These are phyloP conservation scores for Phylloporus sp. DNA, from an alignment of 768 basidiomycete genomes.

Conservation along the genomic window DNA sequence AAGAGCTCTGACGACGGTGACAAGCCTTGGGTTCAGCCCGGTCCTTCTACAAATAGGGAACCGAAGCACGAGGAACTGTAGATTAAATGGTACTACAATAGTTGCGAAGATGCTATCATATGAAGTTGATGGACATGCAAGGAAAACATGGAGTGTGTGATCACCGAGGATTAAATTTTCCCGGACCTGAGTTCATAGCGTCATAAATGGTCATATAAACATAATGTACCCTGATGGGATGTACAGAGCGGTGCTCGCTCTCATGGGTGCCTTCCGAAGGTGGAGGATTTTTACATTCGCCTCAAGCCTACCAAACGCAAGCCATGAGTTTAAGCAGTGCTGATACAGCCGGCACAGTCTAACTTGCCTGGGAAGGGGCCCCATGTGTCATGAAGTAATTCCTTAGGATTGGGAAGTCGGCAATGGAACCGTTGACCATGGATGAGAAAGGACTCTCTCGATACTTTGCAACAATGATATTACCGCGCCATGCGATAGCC, in stretches of 20 bases:
- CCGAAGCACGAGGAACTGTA: slow-evolving; percentile 28
- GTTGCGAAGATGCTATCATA: slow-evolving; percentile 12
- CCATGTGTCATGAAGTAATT: slow-evolving; percentile 72
- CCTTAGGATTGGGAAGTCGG: slow-evolving; percentile 76
- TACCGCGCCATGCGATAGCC: slow-evolving; percentile 70
- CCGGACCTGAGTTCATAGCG: slow-evolving; percentile 10
- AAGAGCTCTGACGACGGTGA: slow-evolving; percentile 24
- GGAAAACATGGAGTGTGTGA: slow-evolving; percentile 21
- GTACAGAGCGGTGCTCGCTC: background rate
- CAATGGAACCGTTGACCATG: slow-evolving; percentile 74
- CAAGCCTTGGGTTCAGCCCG: slow-evolving; percentile 26
- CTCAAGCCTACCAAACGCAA: slow-evolving; percentile 26
- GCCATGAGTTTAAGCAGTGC: slow-evolving; percentile 18
- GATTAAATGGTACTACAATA: slow-evolving; percentile 20
- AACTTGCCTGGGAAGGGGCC: slow-evolving; percentile 41
- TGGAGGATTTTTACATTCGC: slow-evolving; percentile 13
- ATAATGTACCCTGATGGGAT: slow-evolving; percentile 18
- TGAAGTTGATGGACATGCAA: slow-evolving; percentile 20
- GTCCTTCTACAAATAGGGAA: slow-evolving; percentile 8
- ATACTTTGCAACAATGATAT: slow-evolving; percentile 74
- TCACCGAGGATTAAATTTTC: background rate
- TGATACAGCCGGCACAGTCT: slow-evolving; percentile 16
- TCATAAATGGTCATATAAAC: slow-evolving; percentile 28
- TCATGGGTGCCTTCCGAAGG: background rate
- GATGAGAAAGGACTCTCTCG: slow-evolving; percentile 39